These are phyloP conservation scores for Zizania palustris DNA, from an alignment of 202 grass and related monocot species.

Conservation along the genomic window DNA sequence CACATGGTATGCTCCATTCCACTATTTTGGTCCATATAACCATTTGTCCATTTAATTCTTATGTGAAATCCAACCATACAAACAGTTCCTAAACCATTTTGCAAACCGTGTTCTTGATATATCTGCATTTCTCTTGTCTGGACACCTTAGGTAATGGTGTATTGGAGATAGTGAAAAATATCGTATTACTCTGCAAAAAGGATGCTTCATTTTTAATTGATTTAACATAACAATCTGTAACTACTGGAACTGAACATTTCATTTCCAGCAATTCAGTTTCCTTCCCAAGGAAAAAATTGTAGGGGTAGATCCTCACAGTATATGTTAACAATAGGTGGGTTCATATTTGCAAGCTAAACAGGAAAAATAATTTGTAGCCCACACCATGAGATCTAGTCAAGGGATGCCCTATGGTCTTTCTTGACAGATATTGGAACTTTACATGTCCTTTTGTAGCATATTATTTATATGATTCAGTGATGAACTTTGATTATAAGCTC, in stretches of 20 bases:
- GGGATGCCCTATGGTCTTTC: not conserved
- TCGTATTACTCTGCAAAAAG: constrained; percentile 15
- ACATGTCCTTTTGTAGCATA: constrained; percentile 10
- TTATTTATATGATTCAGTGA: constrained; percentile 29
- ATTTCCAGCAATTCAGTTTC: constrained; percentile 27
- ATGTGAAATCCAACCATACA: constrained; percentile 3
- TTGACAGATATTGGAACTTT: not conserved
- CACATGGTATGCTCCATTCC: constrained; percentile 9
- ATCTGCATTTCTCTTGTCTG: constrained; percentile 23
- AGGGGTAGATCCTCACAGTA: not conserved
- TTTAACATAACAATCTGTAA: constrained; percentile 8
- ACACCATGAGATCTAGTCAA: not conserved
- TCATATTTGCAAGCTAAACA: not conserved
- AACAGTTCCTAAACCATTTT: constrained; percentile 18
- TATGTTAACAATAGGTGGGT: not conserved
- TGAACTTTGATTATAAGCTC: constrained; percentile 1
- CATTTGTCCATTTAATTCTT: constrained; percentile 24
- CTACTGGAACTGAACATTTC: not conserved
- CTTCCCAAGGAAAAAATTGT: not conserved
- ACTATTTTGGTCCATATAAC: constrained; percentile 33
- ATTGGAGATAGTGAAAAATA: constrained; percentile 16
- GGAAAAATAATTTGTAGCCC: not conserved
- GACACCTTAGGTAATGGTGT: constrained; percentile 12
- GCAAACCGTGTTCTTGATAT: constrained; percentile 27
- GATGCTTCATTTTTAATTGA: constrained; percentile 19